Percentiles rank a stretch among this genome's conserved stretches.
These are phyloP conservation scores for Ceratocystiopsis brevicomis DNA, from an alignment of 2,329 filamentous ascomycete genomes.

Conservation along the genomic window DNA sequence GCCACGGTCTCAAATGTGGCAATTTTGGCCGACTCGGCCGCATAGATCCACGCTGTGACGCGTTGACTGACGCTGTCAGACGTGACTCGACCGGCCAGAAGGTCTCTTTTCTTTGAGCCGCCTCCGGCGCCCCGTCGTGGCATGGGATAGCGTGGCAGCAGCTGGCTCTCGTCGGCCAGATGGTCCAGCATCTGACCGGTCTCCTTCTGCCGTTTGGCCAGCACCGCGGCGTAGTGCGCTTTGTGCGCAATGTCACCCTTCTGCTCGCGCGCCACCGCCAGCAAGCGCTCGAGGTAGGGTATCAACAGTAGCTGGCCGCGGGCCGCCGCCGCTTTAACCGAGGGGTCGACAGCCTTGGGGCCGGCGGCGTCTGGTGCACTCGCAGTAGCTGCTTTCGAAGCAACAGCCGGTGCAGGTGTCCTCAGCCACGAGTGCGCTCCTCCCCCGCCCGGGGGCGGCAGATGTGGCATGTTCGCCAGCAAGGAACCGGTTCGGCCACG, in stretches of 20 bases:
- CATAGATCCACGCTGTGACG: constrained; percentile 39
- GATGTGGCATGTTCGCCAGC: constrained; percentile 13
- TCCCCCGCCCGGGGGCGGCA: constrained; percentile 9
- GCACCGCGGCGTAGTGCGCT: constrained; percentile 30
- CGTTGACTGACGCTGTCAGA: constrained; percentile 21
- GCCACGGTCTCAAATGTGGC: constrained; percentile 37
- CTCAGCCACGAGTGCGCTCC: too few relatives aligned
- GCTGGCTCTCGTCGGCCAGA: constrained; percentile 41
- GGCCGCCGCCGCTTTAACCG: neutral
- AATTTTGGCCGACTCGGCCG: constrained; percentile 41
- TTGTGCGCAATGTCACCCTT: constrained; percentile 39
- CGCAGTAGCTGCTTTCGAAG: neutral
- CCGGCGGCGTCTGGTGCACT: constrained; percentile 3
- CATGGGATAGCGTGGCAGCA: constrained; percentile 33
- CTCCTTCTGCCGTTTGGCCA: constrained; percentile 33
- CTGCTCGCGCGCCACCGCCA: constrained; percentile 34
- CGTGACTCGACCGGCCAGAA: constrained; percentile 11
- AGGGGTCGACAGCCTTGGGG: neutral
- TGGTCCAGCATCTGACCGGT: constrained; percentile 30
- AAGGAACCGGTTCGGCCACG: neutral
- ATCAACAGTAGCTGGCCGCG: constrained; percentile 25
- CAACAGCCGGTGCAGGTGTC: neutral
- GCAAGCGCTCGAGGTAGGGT: constrained; percentile 36
- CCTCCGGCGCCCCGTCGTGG: constrained; percentile 11
- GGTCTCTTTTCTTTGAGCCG: too few relatives aligned